Conservation (phyloP, 2,329 filamentous ascomycete species). For the Epicoccum nigrum region DNA sequence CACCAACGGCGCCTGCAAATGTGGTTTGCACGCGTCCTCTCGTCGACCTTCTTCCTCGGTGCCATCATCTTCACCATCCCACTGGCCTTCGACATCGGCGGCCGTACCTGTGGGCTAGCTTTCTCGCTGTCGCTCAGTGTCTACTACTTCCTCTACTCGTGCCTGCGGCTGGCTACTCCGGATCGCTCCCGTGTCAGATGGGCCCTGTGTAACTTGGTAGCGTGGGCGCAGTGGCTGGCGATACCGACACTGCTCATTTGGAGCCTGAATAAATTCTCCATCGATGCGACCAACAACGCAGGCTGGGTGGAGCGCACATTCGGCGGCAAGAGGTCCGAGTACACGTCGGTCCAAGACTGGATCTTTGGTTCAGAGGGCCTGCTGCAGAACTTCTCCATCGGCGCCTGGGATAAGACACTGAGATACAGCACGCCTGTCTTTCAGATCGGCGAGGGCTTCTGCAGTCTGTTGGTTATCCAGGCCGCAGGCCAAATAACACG, state of each 20-base stretch:
- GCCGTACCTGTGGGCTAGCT: slow-evolving; percentile 88
- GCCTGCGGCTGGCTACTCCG: slow-evolving; percentile 80
- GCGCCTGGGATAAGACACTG: slow-evolving; percentile 86
- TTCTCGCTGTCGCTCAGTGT: slow-evolving; percentile 88
- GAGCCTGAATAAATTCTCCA: slow-evolving; percentile 92
- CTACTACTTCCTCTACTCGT: slow-evolving; percentile 90
- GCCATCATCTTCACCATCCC: slow-evolving; percentile 95
- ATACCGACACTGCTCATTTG: slow-evolving; percentile 89
- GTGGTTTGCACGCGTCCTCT: slow-evolving; percentile 82
- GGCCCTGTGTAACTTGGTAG: slow-evolving; percentile 71
- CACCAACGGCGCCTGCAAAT: slow-evolving; percentile 63
- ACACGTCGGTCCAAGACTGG: slow-evolving; percentile 78
- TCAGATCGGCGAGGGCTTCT: slow-evolving; percentile 94
- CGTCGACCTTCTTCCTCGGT: slow-evolving; percentile 84
- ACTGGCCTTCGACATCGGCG: slow-evolving; percentile 96
- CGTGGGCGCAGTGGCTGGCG: slow-evolving; percentile 82
- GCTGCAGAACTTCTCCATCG: slow-evolving; percentile 78
- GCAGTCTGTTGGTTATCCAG: slow-evolving; percentile 93
- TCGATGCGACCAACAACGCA: slow-evolving; percentile 73
- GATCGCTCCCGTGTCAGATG: slow-evolving; percentile 76
- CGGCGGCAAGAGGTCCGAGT: slow-evolving; percentile 65
- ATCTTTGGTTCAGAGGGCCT: slow-evolving; percentile 86
- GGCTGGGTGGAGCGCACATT: slow-evolving; percentile 86
- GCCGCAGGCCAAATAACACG: slow-evolving; percentile 91
- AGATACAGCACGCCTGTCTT: slow-evolving; percentile 93